phyloP scores from a whole-genome alignment of 345 rosid species.

The Cochlearia excelsa region DNA sequence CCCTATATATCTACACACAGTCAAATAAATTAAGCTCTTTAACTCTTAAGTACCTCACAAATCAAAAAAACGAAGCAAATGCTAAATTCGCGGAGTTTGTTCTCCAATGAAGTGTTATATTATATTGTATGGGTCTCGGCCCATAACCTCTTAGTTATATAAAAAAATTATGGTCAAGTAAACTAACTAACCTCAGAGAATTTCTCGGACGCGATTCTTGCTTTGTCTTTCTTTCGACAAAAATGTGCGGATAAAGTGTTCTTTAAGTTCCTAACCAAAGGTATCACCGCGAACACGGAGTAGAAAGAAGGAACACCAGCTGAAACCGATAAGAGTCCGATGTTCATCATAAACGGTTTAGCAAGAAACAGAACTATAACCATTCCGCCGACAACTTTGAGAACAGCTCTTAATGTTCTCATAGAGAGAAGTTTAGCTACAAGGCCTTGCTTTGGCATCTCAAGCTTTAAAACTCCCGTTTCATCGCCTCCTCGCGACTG shows the following conservation, averaged over 20 bases:
- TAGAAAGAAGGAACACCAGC: constrained; percentile 39
- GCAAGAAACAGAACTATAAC: constrained; percentile 34
- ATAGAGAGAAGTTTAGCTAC: constrained; percentile 17
- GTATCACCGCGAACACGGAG: constrained; percentile 31
- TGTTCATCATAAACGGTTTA: constrained; percentile 34
- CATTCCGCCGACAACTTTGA: constrained; percentile 31
- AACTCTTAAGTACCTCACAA: not conserved
- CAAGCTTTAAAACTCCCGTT: constrained; percentile 31
- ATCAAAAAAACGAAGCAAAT: too few relatives aligned
- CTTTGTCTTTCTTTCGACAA: constrained; percentile 33
- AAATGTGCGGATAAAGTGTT: constrained; percentile 35
- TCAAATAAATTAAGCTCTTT: not conserved
- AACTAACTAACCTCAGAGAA: constrained; percentile 33
- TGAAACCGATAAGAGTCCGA: constrained; percentile 27
- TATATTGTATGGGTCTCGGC: too few relatives aligned
- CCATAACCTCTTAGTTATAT: too few relatives aligned
- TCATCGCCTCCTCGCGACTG: constrained; percentile 10
- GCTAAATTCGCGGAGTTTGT: not conserved
- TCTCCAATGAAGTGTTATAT: not conserved
- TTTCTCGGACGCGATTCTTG: constrained; percentile 31
- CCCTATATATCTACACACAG: constrained; percentile 29
- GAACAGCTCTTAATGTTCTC: constrained; percentile 32
- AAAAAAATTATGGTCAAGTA: not conserved
- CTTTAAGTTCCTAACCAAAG: constrained; percentile 36
- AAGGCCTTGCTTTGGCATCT: constrained; percentile 32